Evolutionary conservation across 179 eudicot species (phyloP).

Genomic region (Actinidia arguta): DNA sequence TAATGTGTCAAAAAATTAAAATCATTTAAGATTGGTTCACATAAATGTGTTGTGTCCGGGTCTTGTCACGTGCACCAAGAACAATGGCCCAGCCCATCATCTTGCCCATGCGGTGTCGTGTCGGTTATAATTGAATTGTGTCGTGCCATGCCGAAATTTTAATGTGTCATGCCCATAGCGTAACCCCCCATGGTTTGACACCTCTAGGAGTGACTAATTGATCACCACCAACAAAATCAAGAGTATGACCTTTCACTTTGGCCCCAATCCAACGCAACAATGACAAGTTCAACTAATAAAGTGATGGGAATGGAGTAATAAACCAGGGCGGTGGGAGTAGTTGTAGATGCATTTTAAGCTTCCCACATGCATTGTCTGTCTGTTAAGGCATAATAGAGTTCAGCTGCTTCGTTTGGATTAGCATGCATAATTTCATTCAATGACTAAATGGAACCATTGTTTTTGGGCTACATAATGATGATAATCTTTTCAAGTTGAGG

Average conservation of each 20-base stretch:
- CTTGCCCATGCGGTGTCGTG: no score
- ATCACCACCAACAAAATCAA: not conserved
- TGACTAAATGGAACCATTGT: not conserved
- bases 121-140: no score
- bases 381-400: not conserved
- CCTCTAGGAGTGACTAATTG: not conserved
- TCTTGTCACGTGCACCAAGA: no score
- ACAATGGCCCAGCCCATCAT: no score
- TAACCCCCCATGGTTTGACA: no score
- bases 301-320: not conserved
- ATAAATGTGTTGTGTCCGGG: no score
- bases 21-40: no score
- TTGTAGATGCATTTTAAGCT: constrained; percentile 21
- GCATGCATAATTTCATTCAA: not conserved
- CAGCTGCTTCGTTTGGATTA: not conserved
- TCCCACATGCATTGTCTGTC: constrained; percentile 21
- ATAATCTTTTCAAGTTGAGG: no score
- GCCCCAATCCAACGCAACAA: not conserved
- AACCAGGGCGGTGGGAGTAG: not conserved
- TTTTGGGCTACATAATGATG: no score
- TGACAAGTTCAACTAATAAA: not conserved
- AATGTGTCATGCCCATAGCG: no score
- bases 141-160: no score
- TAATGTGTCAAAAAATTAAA: no score
- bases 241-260: not conserved